Conservation (phyloP, 148 eudicot genomes). For the Nyssa sinensis region DNA sequence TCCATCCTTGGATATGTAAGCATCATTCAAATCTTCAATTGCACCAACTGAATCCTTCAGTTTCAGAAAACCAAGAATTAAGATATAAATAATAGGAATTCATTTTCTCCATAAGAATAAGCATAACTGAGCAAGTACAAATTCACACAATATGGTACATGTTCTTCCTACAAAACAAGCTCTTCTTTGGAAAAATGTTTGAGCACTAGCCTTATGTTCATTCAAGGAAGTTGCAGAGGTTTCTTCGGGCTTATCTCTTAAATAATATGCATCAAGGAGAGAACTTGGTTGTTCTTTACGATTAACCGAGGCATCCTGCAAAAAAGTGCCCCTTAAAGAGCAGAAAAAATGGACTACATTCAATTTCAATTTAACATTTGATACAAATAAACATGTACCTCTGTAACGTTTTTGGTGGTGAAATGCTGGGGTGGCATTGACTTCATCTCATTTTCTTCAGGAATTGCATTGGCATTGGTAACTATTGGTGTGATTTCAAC, state of each 20-base stretch:
- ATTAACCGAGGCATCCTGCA: conserved; percentile 39
- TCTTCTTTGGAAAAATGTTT: conserved; percentile 19
- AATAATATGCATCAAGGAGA: conserved; percentile 68
- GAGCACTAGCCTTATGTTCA: conserved; percentile 32
- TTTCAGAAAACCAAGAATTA: conserved; percentile 17
- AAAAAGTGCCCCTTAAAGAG: conserved; percentile 24
- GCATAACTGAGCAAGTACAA: conserved; percentile 6
- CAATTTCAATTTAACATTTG: neutral
- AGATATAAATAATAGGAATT: conserved; percentile 15
- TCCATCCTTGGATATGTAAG: conserved; percentile 59
- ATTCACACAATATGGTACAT: conserved; percentile 8
- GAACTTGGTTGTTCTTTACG: conserved; percentile 41
- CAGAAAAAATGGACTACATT: conserved; percentile 9
- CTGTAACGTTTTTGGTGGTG: conserved; percentile 29
- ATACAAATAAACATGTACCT: conserved; percentile 36
- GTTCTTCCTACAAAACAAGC: conserved; percentile 11
- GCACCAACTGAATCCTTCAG: conserved; percentile 45
- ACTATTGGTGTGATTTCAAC: conserved; percentile 29
- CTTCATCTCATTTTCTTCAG: conserved; percentile 30
- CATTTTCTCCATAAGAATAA: neutral
- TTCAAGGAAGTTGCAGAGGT: conserved; percentile 29
- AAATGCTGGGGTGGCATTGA: conserved; percentile 25
- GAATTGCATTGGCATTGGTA: conserved; percentile 24
- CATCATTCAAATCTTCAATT: conserved; percentile 43
- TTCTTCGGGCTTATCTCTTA: conserved; percentile 39